A percentile compares a stretch with the other conserved stretches of the same genome.
Conservation (phyloP, 176 grass and related monocot genomes). For the Phyllostachys edulis region DNA sequence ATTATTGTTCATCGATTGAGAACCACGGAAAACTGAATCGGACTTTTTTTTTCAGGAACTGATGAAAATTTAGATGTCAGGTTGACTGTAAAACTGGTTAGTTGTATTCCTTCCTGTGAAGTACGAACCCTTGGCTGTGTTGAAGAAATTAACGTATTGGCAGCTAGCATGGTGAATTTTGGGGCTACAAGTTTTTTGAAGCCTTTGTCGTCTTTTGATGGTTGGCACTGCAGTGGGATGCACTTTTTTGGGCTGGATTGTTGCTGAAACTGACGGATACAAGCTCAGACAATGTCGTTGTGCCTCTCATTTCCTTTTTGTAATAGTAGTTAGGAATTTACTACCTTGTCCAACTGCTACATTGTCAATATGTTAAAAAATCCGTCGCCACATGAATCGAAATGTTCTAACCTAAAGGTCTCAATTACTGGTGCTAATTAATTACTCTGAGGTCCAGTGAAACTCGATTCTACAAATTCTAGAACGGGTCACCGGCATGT, state of each 20-base stretch:
- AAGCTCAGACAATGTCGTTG: background rate
- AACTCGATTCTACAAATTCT: background rate
- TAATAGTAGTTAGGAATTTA: conserved; percentile 26
- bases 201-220: background rate
- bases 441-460: background rate
- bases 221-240: background rate
- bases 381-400: background rate
- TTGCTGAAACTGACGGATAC: conserved; percentile 6
- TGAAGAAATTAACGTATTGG: background rate
- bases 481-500: background rate
- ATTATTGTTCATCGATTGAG: background rate
- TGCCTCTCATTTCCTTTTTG: conserved; percentile 12
- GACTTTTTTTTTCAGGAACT: conserved; percentile 43
- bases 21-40: background rate
- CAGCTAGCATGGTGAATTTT: background rate
- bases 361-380: conserved; percentile 26
- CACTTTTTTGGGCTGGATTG: conserved; percentile 10
- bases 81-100: conserved; percentile 14
- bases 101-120: background rate
- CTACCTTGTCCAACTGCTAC: background rate
- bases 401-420: background rate
- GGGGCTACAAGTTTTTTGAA: conserved; percentile 10
- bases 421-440: background rate
- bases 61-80: conserved; percentile 48
- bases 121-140: background rate